Evolutionary conservation across 2,329 filamentous ascomycete genomes (phyloP).

Genomic region (Paecilomyces sp.): DNA sequence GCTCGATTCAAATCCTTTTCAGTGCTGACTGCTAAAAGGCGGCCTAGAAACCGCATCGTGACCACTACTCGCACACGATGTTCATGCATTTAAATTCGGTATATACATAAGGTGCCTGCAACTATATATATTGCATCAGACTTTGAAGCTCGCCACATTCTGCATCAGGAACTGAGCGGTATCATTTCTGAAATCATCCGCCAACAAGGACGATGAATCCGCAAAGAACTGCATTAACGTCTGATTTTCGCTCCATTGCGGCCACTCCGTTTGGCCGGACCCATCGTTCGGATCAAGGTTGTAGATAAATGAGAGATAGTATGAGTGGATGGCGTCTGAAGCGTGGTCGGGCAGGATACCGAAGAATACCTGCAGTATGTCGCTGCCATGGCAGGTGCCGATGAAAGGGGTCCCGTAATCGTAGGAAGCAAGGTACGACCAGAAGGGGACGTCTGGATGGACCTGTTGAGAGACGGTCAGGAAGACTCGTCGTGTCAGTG

Average conservation of each 20-base stretch:
- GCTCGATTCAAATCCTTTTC: too few species aligned
- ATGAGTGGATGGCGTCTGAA: slow-evolving; percentile 53
- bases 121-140: not conserved
- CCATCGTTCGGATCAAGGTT: slow-evolving; percentile 56
- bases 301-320: slow-evolving; percentile 68
- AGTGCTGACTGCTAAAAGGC: too few species aligned
- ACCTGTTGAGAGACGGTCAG: slow-evolving; percentile 53
- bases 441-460: slow-evolving; percentile 52
- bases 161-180: not conserved
- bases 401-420: slow-evolving; percentile 63
- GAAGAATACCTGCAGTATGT: slow-evolving; percentile 63
- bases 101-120: not conserved
- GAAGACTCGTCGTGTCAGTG: slow-evolving; percentile 58
- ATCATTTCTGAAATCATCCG: not conserved
- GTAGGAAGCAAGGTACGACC: slow-evolving; percentile 71
- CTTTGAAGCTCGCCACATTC: not conserved
- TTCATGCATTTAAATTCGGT: not conserved
- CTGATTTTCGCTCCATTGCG: not conserved
- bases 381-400: slow-evolving; percentile 68
- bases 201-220: not conserved
- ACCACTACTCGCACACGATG: not conserved
- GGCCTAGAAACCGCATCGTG: too few species aligned
- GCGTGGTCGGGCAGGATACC: slow-evolving; percentile 58
- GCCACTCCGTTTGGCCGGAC: not conserved
- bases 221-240: not conserved